Conservation (phyloP, 2,329 filamentous ascomycete genomes). For the Chaetomium globosum region DNA sequence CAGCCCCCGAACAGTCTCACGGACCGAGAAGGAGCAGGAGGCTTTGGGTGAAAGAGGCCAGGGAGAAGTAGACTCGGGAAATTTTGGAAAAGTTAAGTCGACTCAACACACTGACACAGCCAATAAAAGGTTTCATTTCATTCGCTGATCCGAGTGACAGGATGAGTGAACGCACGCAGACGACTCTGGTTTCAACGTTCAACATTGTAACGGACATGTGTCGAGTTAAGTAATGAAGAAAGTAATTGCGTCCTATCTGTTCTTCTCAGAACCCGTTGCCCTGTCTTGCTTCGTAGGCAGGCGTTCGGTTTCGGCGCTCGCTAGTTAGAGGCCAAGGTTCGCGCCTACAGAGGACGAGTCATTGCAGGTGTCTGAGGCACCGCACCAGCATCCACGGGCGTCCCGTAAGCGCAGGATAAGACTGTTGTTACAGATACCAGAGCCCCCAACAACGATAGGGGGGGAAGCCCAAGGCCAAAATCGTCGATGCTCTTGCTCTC, state of each 20-base stretch:
- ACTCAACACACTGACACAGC: background rate
- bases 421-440: slow-evolving; percentile 32
- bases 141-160: too few relatives aligned
- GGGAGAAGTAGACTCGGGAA: background rate
- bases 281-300: background rate
- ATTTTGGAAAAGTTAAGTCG: background rate
- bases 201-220: background rate
- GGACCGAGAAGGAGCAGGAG: background rate
- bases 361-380: background rate
- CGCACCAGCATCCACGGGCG: slow-evolving; percentile 1
- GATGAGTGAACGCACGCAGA: too few relatives aligned
- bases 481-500: slow-evolving; percentile 1
- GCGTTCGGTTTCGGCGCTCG: background rate
- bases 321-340: background rate
- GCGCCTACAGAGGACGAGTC: background rate
- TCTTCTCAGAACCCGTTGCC: background rate
- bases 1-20: background rate
- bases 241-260: slow-evolving; percentile 3
- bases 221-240: background rate
- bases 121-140: background rate
- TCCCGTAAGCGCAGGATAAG: background rate
- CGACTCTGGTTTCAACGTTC: background rate
- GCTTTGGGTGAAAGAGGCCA: background rate
- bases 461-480: background rate
- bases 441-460: slow-evolving; percentile 8